Evolutionary conservation across 1,139 yeast species (phyloP), one percentile per base, ranked within the genome.

Genomic region (Geotrichum aggregatum): DNA sequence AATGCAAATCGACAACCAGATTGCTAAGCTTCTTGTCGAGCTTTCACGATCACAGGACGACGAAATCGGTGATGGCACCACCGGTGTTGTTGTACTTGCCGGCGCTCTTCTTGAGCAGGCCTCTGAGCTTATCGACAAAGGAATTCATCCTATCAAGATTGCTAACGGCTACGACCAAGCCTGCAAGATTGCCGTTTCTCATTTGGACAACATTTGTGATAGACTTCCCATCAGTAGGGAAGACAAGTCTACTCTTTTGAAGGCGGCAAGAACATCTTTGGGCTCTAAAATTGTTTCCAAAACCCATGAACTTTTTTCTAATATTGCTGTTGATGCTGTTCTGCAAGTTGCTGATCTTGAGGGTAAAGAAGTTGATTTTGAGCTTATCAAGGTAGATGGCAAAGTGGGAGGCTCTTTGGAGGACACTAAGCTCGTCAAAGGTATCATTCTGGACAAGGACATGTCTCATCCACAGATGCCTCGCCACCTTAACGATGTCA

Each of bases 391-490:
- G 71, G 84, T 92, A 66, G 96, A 91, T 67, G 95, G 95, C 59
- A 91, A 91, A 73, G 91, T 87, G 38, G 98, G 99, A 58, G 99
- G 98, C 3, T 75, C 96, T n/a, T 75, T 92, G 54, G 88, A 84
- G 61, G 96, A 91, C 68, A 85, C 96, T 2, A 75, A 77, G 57
- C 77, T 92, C 54, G 88, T 94, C 62, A 83, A 80, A 63, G 99
- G 99, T 66, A 97, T 92, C 35, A 80, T 94, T 54, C 76, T 92
- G 55, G 98, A 94, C 69, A 94, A 92, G 74, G 98, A 92, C 65
- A 91, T 91, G 72, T 88, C 97, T 3, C 98, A 94, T 70, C 97
- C 98, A 5, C 98, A 94, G 71, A 94, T 94, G 98, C 92, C 96
- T 45, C 87, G 87, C 66, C 71, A 71, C 51, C 78, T 92, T 44